Base-by-base conservation (phyloP, 495 filamentous ascomycete species). In the Halenospora varia region DNA sequence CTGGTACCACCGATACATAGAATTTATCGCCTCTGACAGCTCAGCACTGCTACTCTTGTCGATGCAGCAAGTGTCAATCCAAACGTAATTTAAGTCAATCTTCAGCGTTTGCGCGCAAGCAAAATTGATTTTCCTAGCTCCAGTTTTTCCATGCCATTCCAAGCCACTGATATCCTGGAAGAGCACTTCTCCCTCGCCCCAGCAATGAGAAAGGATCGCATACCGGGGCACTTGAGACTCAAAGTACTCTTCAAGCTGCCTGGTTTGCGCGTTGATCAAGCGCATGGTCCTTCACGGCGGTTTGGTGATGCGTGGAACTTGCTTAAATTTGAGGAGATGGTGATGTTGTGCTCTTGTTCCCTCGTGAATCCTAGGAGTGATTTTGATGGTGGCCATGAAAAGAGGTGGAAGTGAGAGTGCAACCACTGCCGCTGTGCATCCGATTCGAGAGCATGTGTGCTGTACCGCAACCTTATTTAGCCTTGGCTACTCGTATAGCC, bases 11-110 rank as follows among this genome's bases (percentile, higher is more conserved):
- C 22, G 42, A 51, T 69, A 73, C 66, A 75, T 75, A 20, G 63
- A 66, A 51, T 73, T 73, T 25, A 73, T 70, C 2, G 72, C 65
- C 46, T 75, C 71, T n/a, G 60, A 64, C 1, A 75, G 57, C 48
- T 63, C 73, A 11, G 71, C 68, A 56, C 64, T 66, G 48, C 57
- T 59, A 10, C 11, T 50, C 41, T 66, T 66, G 44, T 66, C 55
- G 55, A 64, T 75, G 51, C 73, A 75, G 53, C 71, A 75, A 1
- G 73, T 76, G 58, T 76, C 73, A 8, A 76, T 59, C 73, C 73
- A 76, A 0, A 64, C 55, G 56, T 61, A 75, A n/a, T 67, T 25
- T 15, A 57, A 56, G 13, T 53, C 46, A 18, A 63, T 55, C 17
- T 20, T 22, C 0, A 24, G 9, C n/a, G 68, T 68, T 54, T 48